Base-by-base conservation (phyloP, 306 rosid species). In the Glycine latifolia region DNA sequence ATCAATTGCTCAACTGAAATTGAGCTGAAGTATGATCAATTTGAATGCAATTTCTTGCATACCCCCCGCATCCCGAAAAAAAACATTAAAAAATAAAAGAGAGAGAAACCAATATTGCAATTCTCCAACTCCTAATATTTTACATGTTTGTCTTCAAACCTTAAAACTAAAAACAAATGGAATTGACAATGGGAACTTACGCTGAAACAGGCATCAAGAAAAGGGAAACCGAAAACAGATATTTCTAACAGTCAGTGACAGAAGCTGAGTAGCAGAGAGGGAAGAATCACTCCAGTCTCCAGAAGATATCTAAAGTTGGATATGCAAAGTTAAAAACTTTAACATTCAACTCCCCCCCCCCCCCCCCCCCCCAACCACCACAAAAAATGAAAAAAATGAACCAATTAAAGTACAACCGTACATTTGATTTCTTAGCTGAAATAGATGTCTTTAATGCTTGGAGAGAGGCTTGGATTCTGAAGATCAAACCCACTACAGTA, bases 401-500 rank as follows among this genome's bases (percentile, higher is more conserved):
- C 2, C 71, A n/a, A 46, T 20, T 14, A 13, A 77, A 15, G 49
- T 33, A 76, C 12, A 43, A 43, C 37, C 39, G 71, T 55, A 46
- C 17, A 46, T 79, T 55, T 14, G 9, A 56, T 44, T 31, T 33
- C 67, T 33, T 48, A 17, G 54, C 74, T 52, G 66, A 66, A 77
- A 50, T 77, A 47, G 43, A 37, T 50, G 26, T n/a, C 65, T 65
- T 66, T 65, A 65, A 48, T 50, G 70, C 79, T 12, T 61, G 5
- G 49, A 44, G 48, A 20, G 70, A 76, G 71, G 71, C 33, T 47
- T 37, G 10, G 81, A 63, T 63, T 77, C 73, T 35, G 72, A 13
- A 49, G 73, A 77, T 66, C 10, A 52, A 78, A 52, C 16, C 43
- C 55, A 39, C 17, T 67, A 54, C 54, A 78, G 59, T 47, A 8